A percentile compares a stretch with the other conserved stretches of the same genome.
phyloP scores from a whole-genome alignment of 1,139 yeast species.

The Saccharomyces hybrid region DNA sequence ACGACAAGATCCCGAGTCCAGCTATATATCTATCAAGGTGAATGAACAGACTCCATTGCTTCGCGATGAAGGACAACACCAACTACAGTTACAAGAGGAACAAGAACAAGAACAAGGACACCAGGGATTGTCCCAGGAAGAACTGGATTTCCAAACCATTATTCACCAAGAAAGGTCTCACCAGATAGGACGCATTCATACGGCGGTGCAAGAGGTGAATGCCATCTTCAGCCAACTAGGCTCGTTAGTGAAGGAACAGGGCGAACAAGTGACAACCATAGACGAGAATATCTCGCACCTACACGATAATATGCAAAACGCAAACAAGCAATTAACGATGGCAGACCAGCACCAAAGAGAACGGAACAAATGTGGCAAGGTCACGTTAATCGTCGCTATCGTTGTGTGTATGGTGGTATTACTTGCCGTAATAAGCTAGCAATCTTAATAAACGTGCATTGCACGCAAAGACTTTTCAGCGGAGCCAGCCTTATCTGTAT shows the following conservation, averaged over 20 bases:
- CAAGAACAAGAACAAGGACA: constrained; percentile 3
- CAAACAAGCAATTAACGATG: constrained; percentile 57
- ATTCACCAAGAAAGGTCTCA: constrained; percentile 66
- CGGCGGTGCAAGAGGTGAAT: constrained; percentile 77
- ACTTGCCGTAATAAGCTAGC: constrained; percentile 35
- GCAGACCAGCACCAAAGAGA: constrained; percentile 70
- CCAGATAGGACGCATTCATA: constrained; percentile 64
- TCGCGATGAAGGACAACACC: constrained; percentile 23
- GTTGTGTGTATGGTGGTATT: constrained; percentile 34
- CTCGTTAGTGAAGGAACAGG: constrained; percentile 72
- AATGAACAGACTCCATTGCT: constrained; percentile 37
- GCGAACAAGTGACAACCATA: constrained; percentile 72
- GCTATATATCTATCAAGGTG: constrained; percentile 34
- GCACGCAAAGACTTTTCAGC: not conserved
- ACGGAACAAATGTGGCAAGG: constrained; percentile 67
- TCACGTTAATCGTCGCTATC: constrained; percentile 40
- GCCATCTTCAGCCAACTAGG: constrained; percentile 78
- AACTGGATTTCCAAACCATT: constrained; percentile 63
- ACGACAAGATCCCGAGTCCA: constrained; percentile 9
- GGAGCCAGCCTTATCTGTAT: not conserved
- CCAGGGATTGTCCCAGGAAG: constrained; percentile 42
- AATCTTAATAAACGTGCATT: not conserved
- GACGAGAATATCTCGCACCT: constrained; percentile 68
- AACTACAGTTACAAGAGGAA: constrained; percentile 21
- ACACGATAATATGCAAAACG: constrained; percentile 59